These are phyloP conservation scores for Metarhizium album DNA, from an alignment of 2,329 filamentous ascomycete species.

Conservation along the genomic window DNA sequence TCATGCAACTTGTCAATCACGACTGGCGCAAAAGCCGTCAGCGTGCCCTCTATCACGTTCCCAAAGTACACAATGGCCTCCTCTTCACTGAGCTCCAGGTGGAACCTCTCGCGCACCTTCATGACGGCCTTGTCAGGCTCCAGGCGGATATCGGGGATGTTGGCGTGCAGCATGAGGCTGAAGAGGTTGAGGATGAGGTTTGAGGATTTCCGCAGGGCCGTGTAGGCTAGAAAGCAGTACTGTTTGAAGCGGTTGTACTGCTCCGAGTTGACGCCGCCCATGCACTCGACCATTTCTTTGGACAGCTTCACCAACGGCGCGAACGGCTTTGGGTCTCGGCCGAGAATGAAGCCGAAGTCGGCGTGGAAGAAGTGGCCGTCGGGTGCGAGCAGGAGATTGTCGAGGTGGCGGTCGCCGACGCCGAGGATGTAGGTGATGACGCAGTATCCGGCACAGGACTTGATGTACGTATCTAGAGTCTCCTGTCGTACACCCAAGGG, in stretches of 20 bases:
- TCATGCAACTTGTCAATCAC: conserved; percentile 94
- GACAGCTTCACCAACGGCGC: conserved; percentile 94
- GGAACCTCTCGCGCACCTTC: conserved; percentile 92
- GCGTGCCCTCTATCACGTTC: conserved; percentile 78
- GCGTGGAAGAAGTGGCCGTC: conserved; percentile 96
- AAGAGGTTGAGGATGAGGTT: conserved; percentile 93
- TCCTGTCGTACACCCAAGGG: conserved; percentile 84
- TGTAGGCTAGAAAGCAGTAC: conserved; percentile 92
- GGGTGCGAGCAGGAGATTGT: conserved; percentile 85
- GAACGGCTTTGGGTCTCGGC: conserved; percentile 93
- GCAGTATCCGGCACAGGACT: conserved; percentile 93
- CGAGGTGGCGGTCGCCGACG: conserved; percentile 89
- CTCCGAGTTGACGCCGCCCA: conserved; percentile 74
- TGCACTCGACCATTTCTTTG: conserved; percentile 97
- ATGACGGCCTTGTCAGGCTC: conserved; percentile 89
- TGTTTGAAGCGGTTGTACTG: conserved; percentile 87
- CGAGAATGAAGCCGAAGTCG: conserved; percentile 96
- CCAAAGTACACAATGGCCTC: conserved; percentile 85
- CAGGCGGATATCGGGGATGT: conserved; percentile 87
- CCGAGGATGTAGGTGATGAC: conserved; percentile 97
- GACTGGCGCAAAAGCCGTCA: conserved; percentile 81
- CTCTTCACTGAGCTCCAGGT: conserved; percentile 82
- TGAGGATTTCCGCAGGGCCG: conserved; percentile 76
- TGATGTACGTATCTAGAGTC: conserved; percentile 88
- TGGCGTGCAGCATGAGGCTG: conserved; percentile 92